Percentiles rank a stretch among this genome's conserved stretches.
Conservation (phyloP, 257 asterid genomes). For the Jaltomata sinuosa region DNA sequence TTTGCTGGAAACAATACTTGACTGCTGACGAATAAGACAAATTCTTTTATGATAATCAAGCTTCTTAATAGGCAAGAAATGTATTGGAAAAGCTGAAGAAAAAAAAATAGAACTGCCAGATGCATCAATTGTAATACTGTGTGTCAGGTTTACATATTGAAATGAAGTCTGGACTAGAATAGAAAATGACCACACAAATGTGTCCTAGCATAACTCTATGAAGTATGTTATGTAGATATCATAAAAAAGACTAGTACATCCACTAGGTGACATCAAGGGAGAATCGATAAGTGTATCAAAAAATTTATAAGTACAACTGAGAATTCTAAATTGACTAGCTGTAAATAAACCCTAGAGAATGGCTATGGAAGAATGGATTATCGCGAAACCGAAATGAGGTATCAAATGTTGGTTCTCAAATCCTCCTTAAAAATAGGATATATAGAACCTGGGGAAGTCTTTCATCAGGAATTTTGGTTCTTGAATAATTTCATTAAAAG, state of each 20-base stretch:
- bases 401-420: not conserved
- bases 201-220: not conserved
- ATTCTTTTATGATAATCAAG: not conserved
- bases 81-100: not conserved
- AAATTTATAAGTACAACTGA: not conserved
- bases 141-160: not conserved
- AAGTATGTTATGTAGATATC: not conserved
- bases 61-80: not conserved
- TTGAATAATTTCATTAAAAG: too few relatives aligned
- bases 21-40: not conserved
- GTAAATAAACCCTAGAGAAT: not conserved
- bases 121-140: not conserved
- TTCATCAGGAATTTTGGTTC: not conserved
- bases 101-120: not conserved
- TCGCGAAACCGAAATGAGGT: not conserved
- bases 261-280: not conserved
- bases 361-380: not conserved
- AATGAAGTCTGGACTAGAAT: not conserved
- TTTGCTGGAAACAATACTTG: not conserved
- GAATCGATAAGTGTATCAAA: not conserved
- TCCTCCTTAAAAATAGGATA: not conserved
- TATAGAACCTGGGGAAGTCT: not conserved
- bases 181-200: not conserved
- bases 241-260: not conserved
- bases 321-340: not conserved